Base-by-base conservation (phyloP, 768 basidiomycete species). In the Leccinum variicolor region DNA sequence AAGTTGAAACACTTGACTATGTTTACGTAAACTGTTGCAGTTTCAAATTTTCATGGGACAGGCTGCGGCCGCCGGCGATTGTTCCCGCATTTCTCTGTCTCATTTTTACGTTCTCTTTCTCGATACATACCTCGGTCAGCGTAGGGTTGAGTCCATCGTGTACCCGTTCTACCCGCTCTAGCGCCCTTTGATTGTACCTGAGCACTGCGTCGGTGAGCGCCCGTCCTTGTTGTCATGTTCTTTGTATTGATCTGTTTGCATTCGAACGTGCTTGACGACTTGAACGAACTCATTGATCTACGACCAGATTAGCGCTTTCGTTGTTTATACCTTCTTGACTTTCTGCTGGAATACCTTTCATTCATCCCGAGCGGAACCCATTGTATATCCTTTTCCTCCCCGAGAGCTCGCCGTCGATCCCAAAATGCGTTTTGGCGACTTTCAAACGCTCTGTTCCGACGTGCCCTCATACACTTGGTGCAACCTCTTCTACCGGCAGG, bases 401-500 rank as follows among this genome's bases (percentile, higher is more conserved):
- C 34, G 11, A 33, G 19, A 48, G 33, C 53, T 50, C 50, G 21
- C 41, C 53, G 6, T 53, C 28, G 34, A 9, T 39, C 34, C 33
- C 56, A 51, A 64, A 64, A 81, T 83, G 87, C 75, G 75, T 62
- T 91, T 92, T 69, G 90, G 90, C 58, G 86, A 90, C 66, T 92
- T 90, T 71, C 70, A 77, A 66, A 75, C 82, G 19, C 76, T 90
- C 52, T 93, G 92, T 71, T 74, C 77, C 43, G 73, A 82, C 45
- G 81, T 82, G 9, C 91, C 92, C 2, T 90, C 88, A 48, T 89
- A 96, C 68, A 84, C 94, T 0, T 90, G 92, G 84, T 98, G 95
- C 76, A 97, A 97, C 70, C 86, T 97, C 64, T 95, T 96, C 76
- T 94, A 94, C 75, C 83, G 83, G 58, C 93, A 96, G 79, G 86